Base-by-base conservation (phyloP, 129 eudicot genomes). In the Flaveria bidentis region DNA sequence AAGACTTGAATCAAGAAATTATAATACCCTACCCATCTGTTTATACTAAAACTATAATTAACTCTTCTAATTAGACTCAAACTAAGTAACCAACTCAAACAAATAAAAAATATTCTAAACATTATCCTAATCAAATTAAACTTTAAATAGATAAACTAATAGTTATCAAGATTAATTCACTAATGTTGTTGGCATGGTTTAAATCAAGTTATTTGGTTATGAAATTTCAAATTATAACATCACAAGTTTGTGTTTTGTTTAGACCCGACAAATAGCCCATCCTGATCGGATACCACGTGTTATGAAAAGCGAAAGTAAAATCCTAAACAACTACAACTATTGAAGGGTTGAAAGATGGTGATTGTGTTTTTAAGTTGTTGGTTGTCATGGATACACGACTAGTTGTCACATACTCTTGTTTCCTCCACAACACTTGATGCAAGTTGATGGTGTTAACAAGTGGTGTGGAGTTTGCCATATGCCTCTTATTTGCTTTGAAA, bases 351-450 rank as follows among this genome's bases (percentile, higher is more conserved):
- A 57, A 73, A 74, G 58, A 13, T 15, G 41, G 75, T 76, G 80
- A 58, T 63, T n/a, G 71, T 45, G 50, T 69, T 78, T 78, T 64
- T 69, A 78, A 58, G 68, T 77, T 57, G 76, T 67, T 55, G 71
- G 77, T 78, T 57, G 77, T 20, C 64, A 70, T 58, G 71, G 45
- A 78, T 78, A 58, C 76, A 58, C 46, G 49, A 46, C 71, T 44
- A 22, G 82, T 71, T 78, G 82, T 78, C 72, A 71, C 65, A 78
- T 65, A 47, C 76, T 42, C 60, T 69, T 78, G 76, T 69, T 56
- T 53, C 62, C 64, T 78, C 62, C 76, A 70, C 77, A 78, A 71
- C 67, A 71, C 20, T 71, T 61, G 56, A 45, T 78, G 77, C 77
- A 71, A 79, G 65, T 79, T 79, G 77, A 61, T 9, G 70, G 39